Evolutionary conservation across 2,329 filamentous ascomycete genomes (phyloP).

Genomic region (Diplodia intermedia): DNA sequence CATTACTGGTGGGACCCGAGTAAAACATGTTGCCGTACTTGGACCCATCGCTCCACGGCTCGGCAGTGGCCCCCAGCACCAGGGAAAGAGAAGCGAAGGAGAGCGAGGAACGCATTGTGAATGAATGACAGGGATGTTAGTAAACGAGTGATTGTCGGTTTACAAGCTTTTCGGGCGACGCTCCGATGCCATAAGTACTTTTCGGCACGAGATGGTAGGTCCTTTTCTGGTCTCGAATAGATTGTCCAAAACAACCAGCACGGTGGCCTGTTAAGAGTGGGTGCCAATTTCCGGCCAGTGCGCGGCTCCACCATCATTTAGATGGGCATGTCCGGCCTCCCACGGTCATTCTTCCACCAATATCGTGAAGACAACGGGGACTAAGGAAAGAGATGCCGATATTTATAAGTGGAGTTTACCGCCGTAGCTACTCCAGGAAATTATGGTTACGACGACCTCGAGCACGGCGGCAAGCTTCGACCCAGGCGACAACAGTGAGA

Average conservation of each 20-base stretch:
- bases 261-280: too few species aligned
- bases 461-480: not conserved
- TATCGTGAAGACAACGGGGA: too few species aligned
- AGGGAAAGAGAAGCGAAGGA: constrained; percentile 14
- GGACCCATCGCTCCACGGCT: constrained; percentile 3
- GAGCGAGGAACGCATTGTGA: constrained; percentile 3
- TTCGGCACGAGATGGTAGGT: not conserved
- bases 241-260: not conserved
- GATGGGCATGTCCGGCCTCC: too few species aligned
- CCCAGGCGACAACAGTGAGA: too few species aligned
- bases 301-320: too few species aligned
- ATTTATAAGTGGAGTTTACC: too few species aligned
- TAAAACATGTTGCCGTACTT: constrained; percentile 33
- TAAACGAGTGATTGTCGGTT: not conserved
- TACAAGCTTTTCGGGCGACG: not conserved
- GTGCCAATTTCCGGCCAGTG: too few species aligned
- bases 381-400: too few species aligned
- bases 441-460: not conserved
- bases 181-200: constrained; percentile 1
- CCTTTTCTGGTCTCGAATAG: constrained; percentile 4
- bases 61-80: constrained; percentile 9
- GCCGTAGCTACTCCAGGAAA: not conserved
- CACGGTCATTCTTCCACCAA: too few species aligned
- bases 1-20: constrained; percentile 31
- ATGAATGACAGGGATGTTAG: not conserved